Percentiles rank a stretch among this genome's conserved stretches.
Evolutionary conservation across 2,329 filamentous ascomycete species (phyloP).

Genomic region (Xylariaceae sp.): DNA sequence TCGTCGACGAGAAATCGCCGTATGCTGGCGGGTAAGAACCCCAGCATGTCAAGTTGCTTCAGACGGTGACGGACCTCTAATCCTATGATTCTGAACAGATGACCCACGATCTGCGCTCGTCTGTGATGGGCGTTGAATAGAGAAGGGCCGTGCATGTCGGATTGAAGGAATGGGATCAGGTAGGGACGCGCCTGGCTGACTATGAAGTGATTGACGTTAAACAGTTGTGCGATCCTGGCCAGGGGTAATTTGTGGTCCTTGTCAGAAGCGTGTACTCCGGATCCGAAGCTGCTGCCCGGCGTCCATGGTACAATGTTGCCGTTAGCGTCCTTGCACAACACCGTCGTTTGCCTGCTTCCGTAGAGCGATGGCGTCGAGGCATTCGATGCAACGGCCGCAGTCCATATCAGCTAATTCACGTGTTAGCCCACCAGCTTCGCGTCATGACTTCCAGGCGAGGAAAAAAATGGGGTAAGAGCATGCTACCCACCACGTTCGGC

Average conservation of each 20-base stretch:
- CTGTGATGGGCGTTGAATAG: constrained; percentile 54
- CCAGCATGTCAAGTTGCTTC: constrained; percentile 72
- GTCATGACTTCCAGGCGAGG: background rate
- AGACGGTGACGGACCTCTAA: constrained; percentile 77
- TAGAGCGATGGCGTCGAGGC: constrained; percentile 61
- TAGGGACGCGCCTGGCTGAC: constrained; percentile 89
- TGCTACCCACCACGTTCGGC: constrained; percentile 72
- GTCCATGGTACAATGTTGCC: constrained; percentile 72
- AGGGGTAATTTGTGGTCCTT: constrained; percentile 61
- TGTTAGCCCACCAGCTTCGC: constrained; percentile 13
- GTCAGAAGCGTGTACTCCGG: constrained; percentile 62
- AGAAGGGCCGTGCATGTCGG: constrained; percentile 71
- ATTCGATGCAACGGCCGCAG: constrained; percentile 72
- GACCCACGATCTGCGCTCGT: constrained; percentile 52
- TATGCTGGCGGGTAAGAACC: constrained; percentile 63
- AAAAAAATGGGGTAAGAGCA: background rate
- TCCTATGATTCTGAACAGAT: constrained; percentile 62
- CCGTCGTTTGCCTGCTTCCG: constrained; percentile 55
- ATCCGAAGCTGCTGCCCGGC: constrained; percentile 59
- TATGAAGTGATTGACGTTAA: constrained; percentile 94
- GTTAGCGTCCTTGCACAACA: constrained; percentile 72
- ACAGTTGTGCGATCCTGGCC: constrained; percentile 70
- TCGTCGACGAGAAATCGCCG: constrained; percentile 78
- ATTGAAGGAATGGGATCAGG: constrained; percentile 76
- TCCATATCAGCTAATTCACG: constrained; percentile 66